Conservation (phyloP, 441 rosid species). For the Syzygium malaccense region DNA sequence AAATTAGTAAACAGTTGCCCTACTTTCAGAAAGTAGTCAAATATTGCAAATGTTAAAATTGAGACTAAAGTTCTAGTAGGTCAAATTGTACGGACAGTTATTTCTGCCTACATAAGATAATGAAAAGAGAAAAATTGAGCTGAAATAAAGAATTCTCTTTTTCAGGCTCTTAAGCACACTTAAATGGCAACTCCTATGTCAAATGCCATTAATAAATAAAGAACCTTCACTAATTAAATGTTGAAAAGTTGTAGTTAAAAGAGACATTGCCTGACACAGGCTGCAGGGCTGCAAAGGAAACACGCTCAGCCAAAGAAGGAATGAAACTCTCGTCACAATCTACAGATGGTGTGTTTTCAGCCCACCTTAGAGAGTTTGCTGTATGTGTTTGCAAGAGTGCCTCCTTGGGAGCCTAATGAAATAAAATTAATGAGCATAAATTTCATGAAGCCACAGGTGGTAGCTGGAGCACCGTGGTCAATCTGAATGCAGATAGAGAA, state of each 20-base stretch:
- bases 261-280: conserved; percentile 44
- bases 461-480: neutral
- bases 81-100: neutral
- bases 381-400: conserved; percentile 50
- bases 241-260: neutral
- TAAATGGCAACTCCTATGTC: neutral
- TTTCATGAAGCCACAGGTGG: neutral
- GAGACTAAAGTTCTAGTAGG: neutral
- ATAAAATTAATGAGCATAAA: conserved; percentile 10
- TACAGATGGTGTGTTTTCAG: conserved; percentile 38
- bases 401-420: conserved; percentile 48
- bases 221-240: neutral
- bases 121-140: neutral
- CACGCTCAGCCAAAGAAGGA: conserved; percentile 51
- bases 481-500: neutral
- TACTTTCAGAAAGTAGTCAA: neutral
- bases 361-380: conserved; percentile 55
- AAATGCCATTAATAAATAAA: neutral
- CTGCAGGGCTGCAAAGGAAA: conserved; percentile 64
- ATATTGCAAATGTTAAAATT: neutral
- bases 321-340: conserved; percentile 47
- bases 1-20: neutral
- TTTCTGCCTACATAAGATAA: neutral
- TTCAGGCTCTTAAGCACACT: neutral
- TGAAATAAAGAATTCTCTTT: neutral